Conservation (phyloP, 2,329 filamentous ascomycete species). For the Trichoderma sp. region DNA sequence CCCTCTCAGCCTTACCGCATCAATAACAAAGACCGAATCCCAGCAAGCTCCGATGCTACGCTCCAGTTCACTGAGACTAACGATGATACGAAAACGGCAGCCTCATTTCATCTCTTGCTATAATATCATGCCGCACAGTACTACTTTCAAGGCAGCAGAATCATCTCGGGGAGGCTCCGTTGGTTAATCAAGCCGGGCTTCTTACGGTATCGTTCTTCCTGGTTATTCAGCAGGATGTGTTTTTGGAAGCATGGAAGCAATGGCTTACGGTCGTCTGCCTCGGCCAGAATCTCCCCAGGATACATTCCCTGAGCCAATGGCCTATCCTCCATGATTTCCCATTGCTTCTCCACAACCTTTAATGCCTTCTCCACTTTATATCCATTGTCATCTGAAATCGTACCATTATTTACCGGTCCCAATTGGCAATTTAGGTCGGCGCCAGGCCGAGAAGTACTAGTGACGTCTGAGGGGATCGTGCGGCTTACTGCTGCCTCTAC, state of each 20-base stretch:
- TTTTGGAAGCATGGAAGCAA: neutral
- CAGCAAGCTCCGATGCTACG: neutral
- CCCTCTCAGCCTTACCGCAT: slow-evolving; percentile 18
- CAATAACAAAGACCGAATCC: neutral
- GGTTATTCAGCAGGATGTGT: neutral
- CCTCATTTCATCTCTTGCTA: neutral
- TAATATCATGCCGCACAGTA: neutral
- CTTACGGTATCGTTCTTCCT: neutral
- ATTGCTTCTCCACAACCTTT: neutral
- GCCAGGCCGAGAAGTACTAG: neutral
- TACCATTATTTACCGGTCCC: slow-evolving; percentile 3
- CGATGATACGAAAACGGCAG: slow-evolving; percentile 1
- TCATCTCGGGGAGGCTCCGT: neutral
- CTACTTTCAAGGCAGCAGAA: neutral
- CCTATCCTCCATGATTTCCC: neutral
- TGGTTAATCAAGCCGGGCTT: neutral
- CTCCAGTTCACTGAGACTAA: slow-evolving; percentile 2
- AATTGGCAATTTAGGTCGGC: neutral
- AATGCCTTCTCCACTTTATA: neutral
- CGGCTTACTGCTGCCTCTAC: neutral
- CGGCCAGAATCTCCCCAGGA: neutral
- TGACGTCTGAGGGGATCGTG: neutral
- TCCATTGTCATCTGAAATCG: slow-evolving; percentile 13
- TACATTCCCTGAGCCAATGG: neutral
- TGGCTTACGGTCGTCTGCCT: neutral